Conservation (phyloP, 495 filamentous ascomycete genomes). For the Aspergillus cavernicola region DNA sequence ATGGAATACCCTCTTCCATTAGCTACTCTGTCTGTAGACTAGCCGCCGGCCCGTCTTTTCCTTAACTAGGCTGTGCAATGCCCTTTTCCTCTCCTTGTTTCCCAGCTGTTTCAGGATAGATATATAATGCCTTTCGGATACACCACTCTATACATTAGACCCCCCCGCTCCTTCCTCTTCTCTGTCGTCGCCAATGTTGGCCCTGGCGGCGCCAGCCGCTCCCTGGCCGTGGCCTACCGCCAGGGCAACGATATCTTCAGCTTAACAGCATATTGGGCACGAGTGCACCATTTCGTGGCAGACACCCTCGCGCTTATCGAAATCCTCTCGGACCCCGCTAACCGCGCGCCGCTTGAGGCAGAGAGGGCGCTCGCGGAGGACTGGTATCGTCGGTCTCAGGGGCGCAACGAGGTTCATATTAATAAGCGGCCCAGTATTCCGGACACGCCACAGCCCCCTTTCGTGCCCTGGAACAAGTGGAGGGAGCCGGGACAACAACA, state of each 20-base stretch:
- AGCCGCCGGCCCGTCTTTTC: too few species aligned
- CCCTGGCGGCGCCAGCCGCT: slow-evolving; percentile 14
- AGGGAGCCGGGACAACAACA: slow-evolving; percentile 1
- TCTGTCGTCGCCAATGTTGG: slow-evolving; percentile 20
- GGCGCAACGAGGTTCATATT: not conserved
- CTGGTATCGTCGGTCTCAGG: slow-evolving; percentile 16
- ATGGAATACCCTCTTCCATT: too few species aligned
- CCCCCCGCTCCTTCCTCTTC: slow-evolving; percentile 19
- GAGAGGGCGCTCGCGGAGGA: slow-evolving; percentile 8
- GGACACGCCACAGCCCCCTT: slow-evolving; percentile 17
- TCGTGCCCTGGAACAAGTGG: not conserved
- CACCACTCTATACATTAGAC: slow-evolving; percentile 1
- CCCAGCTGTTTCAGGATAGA: not conserved
- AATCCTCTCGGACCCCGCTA: slow-evolving; percentile 14
- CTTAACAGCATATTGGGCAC: not conserved
- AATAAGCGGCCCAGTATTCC: slow-evolving; percentile 15
- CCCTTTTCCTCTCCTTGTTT: not conserved
- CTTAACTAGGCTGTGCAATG: too few species aligned
- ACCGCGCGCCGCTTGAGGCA: slow-evolving; percentile 18
- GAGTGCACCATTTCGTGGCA: slow-evolving; percentile 8
- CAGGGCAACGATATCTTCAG: slow-evolving; percentile 8
- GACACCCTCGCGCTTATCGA: slow-evolving; percentile 17
- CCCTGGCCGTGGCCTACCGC: slow-evolving; percentile 21
- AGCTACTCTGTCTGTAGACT: too few species aligned
- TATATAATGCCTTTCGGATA: slow-evolving; percentile 4